Evolutionary conservation across 352 stramenopile genomes (phyloP).

Genomic region (Phytophthora hybrid): DNA sequence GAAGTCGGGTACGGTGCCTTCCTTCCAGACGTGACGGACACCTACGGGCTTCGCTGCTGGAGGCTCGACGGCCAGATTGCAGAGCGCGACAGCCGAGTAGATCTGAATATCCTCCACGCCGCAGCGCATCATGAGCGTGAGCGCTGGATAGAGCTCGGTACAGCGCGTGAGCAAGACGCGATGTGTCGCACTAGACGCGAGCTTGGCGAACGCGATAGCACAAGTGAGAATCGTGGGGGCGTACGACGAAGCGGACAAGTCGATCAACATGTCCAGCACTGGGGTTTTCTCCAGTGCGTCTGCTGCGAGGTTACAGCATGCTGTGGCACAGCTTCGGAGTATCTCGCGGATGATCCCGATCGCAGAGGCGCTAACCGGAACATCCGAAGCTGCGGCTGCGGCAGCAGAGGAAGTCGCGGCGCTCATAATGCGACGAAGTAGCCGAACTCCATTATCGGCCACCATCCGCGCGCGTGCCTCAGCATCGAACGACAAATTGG

Average conservation of each 20-base stretch:
- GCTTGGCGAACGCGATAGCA: constrained; percentile 81
- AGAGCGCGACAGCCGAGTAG: constrained; percentile 88
- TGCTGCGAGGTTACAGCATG: constrained; percentile 79
- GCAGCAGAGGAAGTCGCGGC: constrained; percentile 31
- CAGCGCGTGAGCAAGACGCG: constrained; percentile 71
- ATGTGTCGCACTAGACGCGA: constrained; percentile 67
- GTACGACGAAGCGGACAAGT: constrained; percentile 69
- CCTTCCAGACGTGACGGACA: constrained; percentile 82
- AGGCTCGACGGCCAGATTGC: constrained; percentile 83
- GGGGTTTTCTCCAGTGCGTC: constrained; percentile 77
- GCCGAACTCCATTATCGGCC: constrained; percentile 65
- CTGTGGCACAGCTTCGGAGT: constrained; percentile 72
- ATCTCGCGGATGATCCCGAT: constrained; percentile 62
- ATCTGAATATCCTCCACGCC: constrained; percentile 90
- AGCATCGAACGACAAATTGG: constrained; percentile 81
- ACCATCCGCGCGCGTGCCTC: constrained; percentile 68
- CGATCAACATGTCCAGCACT: constrained; percentile 82
- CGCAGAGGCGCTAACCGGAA: constrained; percentile 26
- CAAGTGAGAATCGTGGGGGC: constrained; percentile 76
- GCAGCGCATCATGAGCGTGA: constrained; percentile 91
- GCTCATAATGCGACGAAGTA: constrained; percentile 78
- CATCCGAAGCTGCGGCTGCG: constrained; percentile 27
- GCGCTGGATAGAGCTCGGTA: constrained; percentile 73
- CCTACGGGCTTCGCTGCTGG: constrained; percentile 49
- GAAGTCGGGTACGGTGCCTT: constrained; percentile 89